phyloP scores from a whole-genome alignment of 805 yeast species.

The Huiozyma naganishii region DNA sequence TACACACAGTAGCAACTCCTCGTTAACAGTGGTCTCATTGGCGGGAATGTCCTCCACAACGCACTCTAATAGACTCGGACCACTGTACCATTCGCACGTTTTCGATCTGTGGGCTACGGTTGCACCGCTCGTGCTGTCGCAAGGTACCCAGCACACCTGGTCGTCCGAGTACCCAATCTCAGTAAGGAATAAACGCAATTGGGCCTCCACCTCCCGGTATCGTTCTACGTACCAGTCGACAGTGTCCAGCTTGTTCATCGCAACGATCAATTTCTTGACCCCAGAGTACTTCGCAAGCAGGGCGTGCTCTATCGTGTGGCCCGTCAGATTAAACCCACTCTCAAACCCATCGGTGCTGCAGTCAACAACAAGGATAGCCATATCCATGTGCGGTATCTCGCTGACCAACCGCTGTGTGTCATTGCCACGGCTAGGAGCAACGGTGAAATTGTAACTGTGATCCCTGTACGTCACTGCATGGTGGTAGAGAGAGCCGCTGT shows the following conservation, averaged over 20 bases:
- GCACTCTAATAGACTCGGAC: no score
- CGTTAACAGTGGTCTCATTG: not conserved
- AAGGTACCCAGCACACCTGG: constrained; percentile 83
- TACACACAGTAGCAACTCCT: not conserved
- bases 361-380: constrained; percentile 7
- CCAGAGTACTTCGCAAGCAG: not conserved
- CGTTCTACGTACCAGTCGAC: constrained; percentile 89
- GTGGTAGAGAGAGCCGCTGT: not conserved
- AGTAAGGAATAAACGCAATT: constrained; percentile 63
- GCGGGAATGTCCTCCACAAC: not conserved
- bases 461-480: not conserved
- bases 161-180: constrained; percentile 74
- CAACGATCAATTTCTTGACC: constrained; percentile 4
- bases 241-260: constrained; percentile 73
- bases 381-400: not conserved
- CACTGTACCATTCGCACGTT: no score
- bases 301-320: constrained; percentile 7
- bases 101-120: no score
- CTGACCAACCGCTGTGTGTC: not conserved
- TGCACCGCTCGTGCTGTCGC: constrained; percentile 79
- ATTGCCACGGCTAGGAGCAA: constrained; percentile 3
- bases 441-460: constrained; percentile 1
- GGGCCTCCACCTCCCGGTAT: constrained; percentile 79
- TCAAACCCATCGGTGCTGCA: constrained; percentile 9
- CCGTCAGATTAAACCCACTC: constrained; percentile 8